Evolutionary conservation across 495 filamentous ascomycete species (phyloP), one percentile per base, ranked within the genome.

Genomic region (Trichoderma virens): DNA sequence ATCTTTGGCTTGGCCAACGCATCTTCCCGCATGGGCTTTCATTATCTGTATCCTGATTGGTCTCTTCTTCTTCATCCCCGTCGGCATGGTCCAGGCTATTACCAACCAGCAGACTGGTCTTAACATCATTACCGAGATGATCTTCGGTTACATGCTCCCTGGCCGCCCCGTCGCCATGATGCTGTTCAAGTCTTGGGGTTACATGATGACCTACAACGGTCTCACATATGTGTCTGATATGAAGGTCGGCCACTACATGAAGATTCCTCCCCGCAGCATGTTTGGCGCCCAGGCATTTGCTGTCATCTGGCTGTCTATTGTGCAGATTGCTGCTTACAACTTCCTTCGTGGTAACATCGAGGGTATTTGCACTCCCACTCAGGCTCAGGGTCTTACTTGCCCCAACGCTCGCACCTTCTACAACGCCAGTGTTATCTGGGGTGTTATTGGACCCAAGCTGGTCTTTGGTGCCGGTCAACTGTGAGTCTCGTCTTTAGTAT

Each of bases 111-210:
- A 80, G 65, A 83, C 83, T 56, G 84, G 83, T 23, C 70, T 86
- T 23, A 86, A 86, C 61, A 73, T 87, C 32, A 71, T 87, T 31
- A 85, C 85, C 5, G 85, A 87, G 67, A 86, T 87, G 64, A 76
- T 88, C 64, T 81, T 79, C 27, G 85, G 86, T 1, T 87, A 86
- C 69, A 82, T 82, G 18, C 82, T 83, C 59, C 79, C 84, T 3
- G 85, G 85, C 5, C 71, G 76, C 38, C 84, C 85, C 0, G 64
- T 87, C 0, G 85, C 83, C 5, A 78, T 85, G 62, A 87, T 87
- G 84, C 73, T 85, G 43, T 88, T 88, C 73, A 87, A 88, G 70
- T 84, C 83, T 28, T 86, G 84, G 64, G 84, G 84, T 59, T 87
- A 83, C 65, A 84, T 85, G 62, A 83, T 82, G n/a, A 79, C 85